A percentile compares a stretch with the other conserved stretches of the same genome.
Conservation (phyloP, 306 rosid species). For the Medicago lupulina region DNA sequence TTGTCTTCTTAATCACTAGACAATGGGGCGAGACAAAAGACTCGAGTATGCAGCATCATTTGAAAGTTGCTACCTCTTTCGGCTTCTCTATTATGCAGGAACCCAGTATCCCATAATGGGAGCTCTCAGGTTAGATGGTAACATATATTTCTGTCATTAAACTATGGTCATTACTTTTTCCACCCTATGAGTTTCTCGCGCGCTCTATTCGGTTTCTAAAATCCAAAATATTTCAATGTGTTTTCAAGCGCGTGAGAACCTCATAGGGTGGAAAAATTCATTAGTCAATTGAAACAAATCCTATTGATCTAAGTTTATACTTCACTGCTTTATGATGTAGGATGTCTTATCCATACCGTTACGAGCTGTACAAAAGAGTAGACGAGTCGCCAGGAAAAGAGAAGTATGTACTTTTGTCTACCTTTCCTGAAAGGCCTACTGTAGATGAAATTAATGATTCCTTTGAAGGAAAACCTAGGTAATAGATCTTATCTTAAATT, state of each 20-base stretch:
- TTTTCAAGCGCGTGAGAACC: too few species aligned
- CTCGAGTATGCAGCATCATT: constrained; percentile 91
- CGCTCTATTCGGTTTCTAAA: too few species aligned
- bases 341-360: constrained; percentile 65
- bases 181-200: too few species aligned
- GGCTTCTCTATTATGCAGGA: constrained; percentile 95
- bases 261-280: too few species aligned
- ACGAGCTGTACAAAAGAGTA: constrained; percentile 85
- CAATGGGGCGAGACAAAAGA: constrained; percentile 92
- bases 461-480: constrained; percentile 78
- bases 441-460: constrained; percentile 73
- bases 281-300: too few species aligned
- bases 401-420: constrained; percentile 66
- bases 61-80: constrained; percentile 79
- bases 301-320: too few species aligned
- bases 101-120: constrained; percentile 98
- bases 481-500: constrained; percentile 2
- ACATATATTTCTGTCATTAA: constrained; percentile 15
- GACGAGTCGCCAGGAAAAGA: constrained; percentile 76
- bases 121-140: constrained; percentile 71
- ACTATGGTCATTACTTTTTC: background rate
- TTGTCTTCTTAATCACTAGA: constrained; percentile 55
- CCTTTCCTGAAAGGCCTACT: constrained; percentile 68
- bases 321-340: constrained; percentile 33
- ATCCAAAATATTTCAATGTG: too few species aligned